Conservation (phyloP, 2,329 filamentous ascomycete genomes). For the Nemania sp. region DNA sequence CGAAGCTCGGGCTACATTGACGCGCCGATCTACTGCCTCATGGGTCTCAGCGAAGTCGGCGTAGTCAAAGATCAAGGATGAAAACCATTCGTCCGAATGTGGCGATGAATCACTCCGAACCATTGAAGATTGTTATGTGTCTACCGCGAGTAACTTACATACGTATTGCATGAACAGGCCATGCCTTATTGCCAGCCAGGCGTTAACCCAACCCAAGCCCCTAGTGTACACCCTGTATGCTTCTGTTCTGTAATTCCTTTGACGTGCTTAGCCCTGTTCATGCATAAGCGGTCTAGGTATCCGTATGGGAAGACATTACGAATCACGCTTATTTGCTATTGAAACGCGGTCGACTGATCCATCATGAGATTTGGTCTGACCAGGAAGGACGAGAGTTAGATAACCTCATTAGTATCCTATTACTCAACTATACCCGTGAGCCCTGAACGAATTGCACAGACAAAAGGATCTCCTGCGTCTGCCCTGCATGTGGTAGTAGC, state of each 20-base stretch:
- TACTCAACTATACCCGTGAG: neutral
- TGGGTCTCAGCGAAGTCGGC: slow-evolving; percentile 26
- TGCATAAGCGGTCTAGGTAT: slow-evolving; percentile 23
- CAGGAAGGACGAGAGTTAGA: slow-evolving; percentile 11
- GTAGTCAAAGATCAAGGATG: neutral
- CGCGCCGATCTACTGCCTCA: slow-evolving; percentile 18
- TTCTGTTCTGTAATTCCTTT: slow-evolving; percentile 17
- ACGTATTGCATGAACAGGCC: slow-evolving; percentile 32
- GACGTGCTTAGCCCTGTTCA: slow-evolving; percentile 14
- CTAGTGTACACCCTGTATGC: neutral
- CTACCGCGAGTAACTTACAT: neutral
- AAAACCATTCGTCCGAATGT: slow-evolving; percentile 33
- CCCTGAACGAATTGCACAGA: slow-evolving; percentile 18
- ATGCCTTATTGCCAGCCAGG: slow-evolving; percentile 22
- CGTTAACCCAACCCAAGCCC: slow-evolving; percentile 27
- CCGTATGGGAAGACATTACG: slow-evolving; percentile 18
- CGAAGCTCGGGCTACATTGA: slow-evolving; percentile 20
- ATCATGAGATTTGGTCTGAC: slow-evolving; percentile 16
- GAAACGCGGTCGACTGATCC: slow-evolving; percentile 10
- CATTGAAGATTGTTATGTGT: slow-evolving; percentile 13
- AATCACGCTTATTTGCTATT: slow-evolving; percentile 22
- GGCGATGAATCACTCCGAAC: slow-evolving; percentile 28
- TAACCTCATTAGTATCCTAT: slow-evolving; percentile 4
- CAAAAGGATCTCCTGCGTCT: slow-evolving; percentile 29
- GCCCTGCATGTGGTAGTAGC: slow-evolving; percentile 35